A percentile compares a stretch with the other conserved stretches of the same genome.
Conservation (phyloP, 2,329 filamentous ascomycete genomes). For the Hymenoscyphus linearis region DNA sequence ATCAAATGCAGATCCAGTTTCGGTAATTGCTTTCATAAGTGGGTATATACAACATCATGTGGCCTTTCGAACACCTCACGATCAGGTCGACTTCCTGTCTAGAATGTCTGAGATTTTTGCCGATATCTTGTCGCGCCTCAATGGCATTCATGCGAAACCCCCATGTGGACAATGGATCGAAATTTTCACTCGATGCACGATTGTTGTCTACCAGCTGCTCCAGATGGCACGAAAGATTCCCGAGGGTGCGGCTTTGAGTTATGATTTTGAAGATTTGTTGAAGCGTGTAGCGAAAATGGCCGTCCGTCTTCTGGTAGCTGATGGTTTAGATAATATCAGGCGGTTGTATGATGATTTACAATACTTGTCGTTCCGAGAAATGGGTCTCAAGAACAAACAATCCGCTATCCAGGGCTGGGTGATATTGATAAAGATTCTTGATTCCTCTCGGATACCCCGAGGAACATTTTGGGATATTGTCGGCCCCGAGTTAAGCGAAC, state of each 20-base stretch:
- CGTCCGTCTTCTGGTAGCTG: conserved; percentile 37
- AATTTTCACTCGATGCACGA: conserved; percentile 22
- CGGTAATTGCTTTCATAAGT: conserved; percentile 21
- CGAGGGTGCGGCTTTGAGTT: conserved; percentile 8
- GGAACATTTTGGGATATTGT: conserved; percentile 57
- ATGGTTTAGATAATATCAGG: conserved; percentile 41
- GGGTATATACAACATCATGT: conserved; percentile 29
- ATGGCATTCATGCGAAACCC: neutral
- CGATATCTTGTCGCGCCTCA: conserved; percentile 23
- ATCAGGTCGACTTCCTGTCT: conserved; percentile 21
- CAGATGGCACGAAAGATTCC: conserved; percentile 35
- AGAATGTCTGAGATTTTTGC: conserved; percentile 28
- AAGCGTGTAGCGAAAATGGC: conserved; percentile 37
- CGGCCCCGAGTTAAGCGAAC: conserved; percentile 39
- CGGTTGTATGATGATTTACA: conserved; percentile 45
- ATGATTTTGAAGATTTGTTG: conserved; percentile 46
- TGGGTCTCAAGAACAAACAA: conserved; percentile 46
- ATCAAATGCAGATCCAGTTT: conserved; percentile 9
- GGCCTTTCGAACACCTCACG: conserved; percentile 14
- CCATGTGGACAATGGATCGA: conserved; percentile 12
- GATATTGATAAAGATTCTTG: conserved; percentile 49
- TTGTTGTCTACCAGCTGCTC: conserved; percentile 37
- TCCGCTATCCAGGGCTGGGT: conserved; percentile 51
- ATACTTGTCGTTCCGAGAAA: conserved; percentile 40
- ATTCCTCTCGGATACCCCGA: conserved; percentile 44